Evolutionary conservation across 23 red algal species (phyloP).

Genomic region (Gracilaria gracilis): DNA sequence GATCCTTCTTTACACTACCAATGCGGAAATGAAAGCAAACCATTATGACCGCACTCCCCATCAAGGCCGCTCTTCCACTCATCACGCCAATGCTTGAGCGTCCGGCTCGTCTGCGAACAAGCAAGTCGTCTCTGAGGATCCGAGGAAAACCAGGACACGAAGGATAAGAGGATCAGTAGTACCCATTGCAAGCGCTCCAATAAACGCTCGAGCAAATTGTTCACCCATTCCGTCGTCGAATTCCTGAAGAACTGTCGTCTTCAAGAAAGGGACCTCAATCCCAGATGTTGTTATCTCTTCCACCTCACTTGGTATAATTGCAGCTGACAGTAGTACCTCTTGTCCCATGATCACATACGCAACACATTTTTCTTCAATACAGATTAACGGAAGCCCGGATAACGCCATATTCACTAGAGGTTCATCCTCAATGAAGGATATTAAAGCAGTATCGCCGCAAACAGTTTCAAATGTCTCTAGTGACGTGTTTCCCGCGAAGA

Average conservation of each 20-base stretch:
- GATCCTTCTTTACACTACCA: too few species aligned
- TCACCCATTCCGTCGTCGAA: background rate
- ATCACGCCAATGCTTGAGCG: too few species aligned
- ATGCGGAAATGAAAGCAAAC: too few species aligned
- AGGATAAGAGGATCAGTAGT: background rate
- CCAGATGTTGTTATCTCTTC: background rate
- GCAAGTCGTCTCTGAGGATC: background rate
- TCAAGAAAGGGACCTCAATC: background rate
- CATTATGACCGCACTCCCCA: too few species aligned
- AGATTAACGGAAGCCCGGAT: background rate
- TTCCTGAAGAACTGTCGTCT: background rate
- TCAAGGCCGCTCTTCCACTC: too few species aligned
- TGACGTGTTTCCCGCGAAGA: background rate
- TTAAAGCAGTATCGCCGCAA: background rate
- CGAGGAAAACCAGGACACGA: background rate
- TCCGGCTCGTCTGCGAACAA: background rate
- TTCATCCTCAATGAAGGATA: background rate
- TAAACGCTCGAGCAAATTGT: background rate
- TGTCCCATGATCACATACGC: background rate
- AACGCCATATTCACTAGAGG: background rate
- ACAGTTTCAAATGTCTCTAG: background rate
- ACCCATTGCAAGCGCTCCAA: background rate
- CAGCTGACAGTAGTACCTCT: background rate
- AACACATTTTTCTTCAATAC: background rate
- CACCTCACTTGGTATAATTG: background rate